phyloP scores from a whole-genome alignment of 495 filamentous ascomycete species.

The Penicillium maclennaniae region DNA sequence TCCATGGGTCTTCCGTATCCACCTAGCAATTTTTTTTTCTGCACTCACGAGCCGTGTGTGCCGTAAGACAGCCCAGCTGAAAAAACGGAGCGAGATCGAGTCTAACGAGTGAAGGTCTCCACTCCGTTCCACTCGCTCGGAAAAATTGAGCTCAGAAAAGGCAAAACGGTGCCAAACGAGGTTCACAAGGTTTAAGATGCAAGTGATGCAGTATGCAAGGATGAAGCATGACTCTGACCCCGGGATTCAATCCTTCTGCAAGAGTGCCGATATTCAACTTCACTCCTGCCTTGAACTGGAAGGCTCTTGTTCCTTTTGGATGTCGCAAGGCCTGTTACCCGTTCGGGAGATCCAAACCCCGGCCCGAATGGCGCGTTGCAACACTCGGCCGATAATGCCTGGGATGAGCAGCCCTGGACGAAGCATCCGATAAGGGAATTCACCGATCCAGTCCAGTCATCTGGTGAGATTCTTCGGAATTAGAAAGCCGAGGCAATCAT shows the following conservation, averaged over 20 bases:
- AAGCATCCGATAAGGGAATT: background rate
- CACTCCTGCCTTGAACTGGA: background rate
- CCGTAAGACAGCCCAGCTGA: constrained; percentile 14
- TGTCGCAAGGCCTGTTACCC: background rate
- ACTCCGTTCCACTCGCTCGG: constrained; percentile 31
- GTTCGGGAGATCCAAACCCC: background rate
- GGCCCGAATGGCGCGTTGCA: constrained; percentile 13
- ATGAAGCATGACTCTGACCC: constrained; percentile 6
- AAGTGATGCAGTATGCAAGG: constrained; percentile 27
- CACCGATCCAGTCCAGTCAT: background rate
- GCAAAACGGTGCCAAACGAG: constrained; percentile 11
- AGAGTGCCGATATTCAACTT: constrained; percentile 2
- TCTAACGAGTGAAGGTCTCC: constrained; percentile 26
- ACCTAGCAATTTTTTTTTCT: constrained; percentile 6
- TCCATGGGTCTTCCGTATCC: constrained; percentile 26
- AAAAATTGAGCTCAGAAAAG: constrained; percentile 29
- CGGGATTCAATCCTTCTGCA: constrained; percentile 7
- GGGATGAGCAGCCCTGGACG: background rate
- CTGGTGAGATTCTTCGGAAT: background rate
- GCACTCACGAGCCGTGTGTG: constrained; percentile 20
- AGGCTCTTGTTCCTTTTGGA: background rate
- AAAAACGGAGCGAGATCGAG: constrained; percentile 32
- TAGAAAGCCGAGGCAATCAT: constrained; percentile 13
- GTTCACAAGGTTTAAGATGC: constrained; percentile 6
- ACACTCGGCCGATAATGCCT: constrained; percentile 18